These are phyloP conservation scores for Aspergillus uvarum DNA, from an alignment of 2,329 filamentous ascomycete species.

Conservation along the genomic window DNA sequence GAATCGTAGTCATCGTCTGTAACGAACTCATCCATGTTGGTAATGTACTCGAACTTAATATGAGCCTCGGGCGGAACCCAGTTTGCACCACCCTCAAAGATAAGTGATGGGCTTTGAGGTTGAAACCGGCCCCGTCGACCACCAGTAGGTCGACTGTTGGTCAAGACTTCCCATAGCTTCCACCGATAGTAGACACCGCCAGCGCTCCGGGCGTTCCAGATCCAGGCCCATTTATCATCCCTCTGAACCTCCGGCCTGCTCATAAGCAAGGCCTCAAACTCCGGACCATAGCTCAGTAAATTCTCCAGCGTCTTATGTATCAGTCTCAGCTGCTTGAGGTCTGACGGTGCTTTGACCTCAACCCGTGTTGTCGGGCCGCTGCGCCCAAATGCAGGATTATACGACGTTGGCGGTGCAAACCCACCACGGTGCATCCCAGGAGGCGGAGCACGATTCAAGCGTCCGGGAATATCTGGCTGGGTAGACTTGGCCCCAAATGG, in stretches of 20 bases:
- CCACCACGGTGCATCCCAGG: conserved; percentile 56
- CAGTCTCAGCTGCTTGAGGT: conserved; percentile 74
- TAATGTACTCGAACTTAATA: conserved; percentile 79
- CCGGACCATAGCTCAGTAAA: conserved; percentile 74
- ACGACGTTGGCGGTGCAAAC: conserved; percentile 76
- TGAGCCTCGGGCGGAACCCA: conserved; percentile 75
- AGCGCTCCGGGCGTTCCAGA: conserved; percentile 79
- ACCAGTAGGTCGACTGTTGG: conserved; percentile 53
- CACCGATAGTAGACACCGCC: conserved; percentile 91
- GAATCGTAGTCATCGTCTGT: conserved; percentile 84
- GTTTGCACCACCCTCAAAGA: conserved; percentile 74
- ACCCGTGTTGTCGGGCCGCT: conserved; percentile 60
- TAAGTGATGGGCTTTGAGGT: conserved; percentile 51
- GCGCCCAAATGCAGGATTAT: conserved; percentile 51
- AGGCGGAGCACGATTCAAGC: conserved; percentile 50
- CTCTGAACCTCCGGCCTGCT: conserved; percentile 75
- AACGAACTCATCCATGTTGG: conserved; percentile 73
- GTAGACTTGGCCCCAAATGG: conserved; percentile 77
- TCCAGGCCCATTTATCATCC: conserved; percentile 89
- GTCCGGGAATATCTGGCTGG: conserved; percentile 48
- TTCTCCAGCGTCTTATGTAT: conserved; percentile 87
- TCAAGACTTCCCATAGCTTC: conserved; percentile 84
- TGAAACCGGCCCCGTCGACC: conserved; percentile 39
- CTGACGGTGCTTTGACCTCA: conserved; percentile 70
- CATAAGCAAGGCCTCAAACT: conserved; percentile 93